Evolutionary conservation across 2,329 filamentous ascomycete genomes (phyloP).

Genomic region (Nakataea oryzae): DNA sequence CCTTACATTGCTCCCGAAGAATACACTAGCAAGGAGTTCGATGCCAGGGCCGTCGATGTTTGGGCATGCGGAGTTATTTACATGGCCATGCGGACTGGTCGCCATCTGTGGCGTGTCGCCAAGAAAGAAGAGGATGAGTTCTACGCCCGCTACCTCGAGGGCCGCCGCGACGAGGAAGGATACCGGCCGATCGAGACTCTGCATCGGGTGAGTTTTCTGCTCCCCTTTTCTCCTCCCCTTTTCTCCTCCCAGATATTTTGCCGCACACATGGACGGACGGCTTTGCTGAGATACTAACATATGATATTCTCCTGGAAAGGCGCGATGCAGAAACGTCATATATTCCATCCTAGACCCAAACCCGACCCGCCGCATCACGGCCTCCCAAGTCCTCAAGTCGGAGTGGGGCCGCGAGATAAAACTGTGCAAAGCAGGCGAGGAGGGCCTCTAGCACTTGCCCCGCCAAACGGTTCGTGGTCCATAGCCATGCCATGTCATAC

Average conservation of each 20-base stretch:
- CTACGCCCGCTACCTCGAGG: conserved; percentile 87
- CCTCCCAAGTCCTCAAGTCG: conserved; percentile 92
- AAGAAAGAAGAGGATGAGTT: conserved; percentile 97
- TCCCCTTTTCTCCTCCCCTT: no score
- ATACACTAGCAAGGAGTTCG: conserved; percentile 90
- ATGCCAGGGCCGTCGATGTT: conserved; percentile 92
- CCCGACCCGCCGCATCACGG: conserved; percentile 82
- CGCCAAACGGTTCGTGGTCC: conserved; percentile 10
- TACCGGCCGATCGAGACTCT: conserved; percentile 94
- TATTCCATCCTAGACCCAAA: conserved; percentile 98
- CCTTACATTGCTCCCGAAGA: conserved; percentile 97
- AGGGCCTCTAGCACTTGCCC: conserved; percentile 59
- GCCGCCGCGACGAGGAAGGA: conserved; percentile 85
- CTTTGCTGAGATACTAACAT: neutral
- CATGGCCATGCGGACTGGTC: conserved; percentile 97
- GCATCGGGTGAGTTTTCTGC: conserved; percentile 63
- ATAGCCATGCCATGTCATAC: neutral
- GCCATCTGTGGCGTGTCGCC: conserved; percentile 93
- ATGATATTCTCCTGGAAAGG: conserved; percentile 44
- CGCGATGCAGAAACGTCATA: conserved; percentile 95
- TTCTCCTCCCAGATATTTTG: neutral
- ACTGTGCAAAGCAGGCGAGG: conserved; percentile 90
- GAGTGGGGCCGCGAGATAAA: conserved; percentile 99
- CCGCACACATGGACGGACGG: neutral
- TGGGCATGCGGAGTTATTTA: conserved; percentile 99